phyloP scores from a whole-genome alignment of 176 grass and related monocot species.

The Oryza coarctata region DNA sequence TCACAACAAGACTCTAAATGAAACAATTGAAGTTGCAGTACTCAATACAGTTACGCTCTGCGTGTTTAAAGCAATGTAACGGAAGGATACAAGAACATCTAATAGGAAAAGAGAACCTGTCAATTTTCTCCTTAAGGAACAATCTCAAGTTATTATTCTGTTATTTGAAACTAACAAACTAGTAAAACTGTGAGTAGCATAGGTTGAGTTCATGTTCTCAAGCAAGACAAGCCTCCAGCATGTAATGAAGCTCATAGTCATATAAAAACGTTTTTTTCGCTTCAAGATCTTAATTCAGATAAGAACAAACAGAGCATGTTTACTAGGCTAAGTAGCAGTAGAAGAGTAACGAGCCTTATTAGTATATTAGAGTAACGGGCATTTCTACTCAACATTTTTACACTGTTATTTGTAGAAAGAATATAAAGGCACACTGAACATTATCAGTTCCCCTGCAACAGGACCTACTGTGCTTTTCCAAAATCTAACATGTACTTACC shows the following conservation, averaged over 20 bases:
- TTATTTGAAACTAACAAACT: not conserved
- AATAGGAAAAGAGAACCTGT: not conserved
- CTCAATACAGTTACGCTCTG: not conserved
- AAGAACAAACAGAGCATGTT: constrained; percentile 17
- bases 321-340: not conserved
- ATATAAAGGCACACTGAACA: not conserved
- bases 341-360: not conserved
- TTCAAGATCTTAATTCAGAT: constrained; percentile 5
- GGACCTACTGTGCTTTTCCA: not conserved
- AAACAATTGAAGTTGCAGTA: not conserved
- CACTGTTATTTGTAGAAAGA: not conserved
- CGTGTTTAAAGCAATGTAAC: not conserved
- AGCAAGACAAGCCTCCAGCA: constrained; percentile 9
- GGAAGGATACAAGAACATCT: constrained; percentile 2
- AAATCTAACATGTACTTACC: constrained; percentile 42
- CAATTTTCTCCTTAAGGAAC: not conserved
- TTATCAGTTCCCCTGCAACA: not conserved
- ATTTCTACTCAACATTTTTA: not conserved
- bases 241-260: not conserved
- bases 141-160: not conserved
- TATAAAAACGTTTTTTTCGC: not conserved
- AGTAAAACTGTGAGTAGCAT: not conserved
- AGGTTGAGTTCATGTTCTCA: not conserved
- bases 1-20: not conserved
- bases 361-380: not conserved